A percentile compares a stretch with the other conserved stretches of the same genome.
Conservation (phyloP, 176 grass and related monocot species). For the sorghum (Sorghum bicolor) region Sorghum_bicolor_NCBIv3 NC_012875.2:55351001-55351500, state of each 20-base stretch:
- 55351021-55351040: not conserved
- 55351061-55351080: not conserved
- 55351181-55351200: constrained; percentile 59
- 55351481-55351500: not conserved
- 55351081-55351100: constrained; percentile 61
- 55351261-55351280: constrained; percentile 7
- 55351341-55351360: constrained; percentile 53
- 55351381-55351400: constrained; percentile 7
- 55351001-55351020: not conserved
- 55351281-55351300: not conserved
- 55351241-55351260: constrained; percentile 44
- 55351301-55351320: not conserved
- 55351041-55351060: not conserved
- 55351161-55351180: constrained; percentile 60
- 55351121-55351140: constrained; percentile 66
- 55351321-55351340: not conserved
- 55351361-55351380: constrained; percentile 42
- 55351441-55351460: not conserved
- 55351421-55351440: not conserved
- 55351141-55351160: constrained; percentile 69
- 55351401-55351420: not conserved
- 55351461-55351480: not conserved
- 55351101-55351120: constrained; percentile 61
- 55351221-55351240: constrained; percentile 51
- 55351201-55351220: constrained; percentile 46